Conservation (phyloP, 179 eudicot genomes). For the Monotropa hypopitys region DNA sequence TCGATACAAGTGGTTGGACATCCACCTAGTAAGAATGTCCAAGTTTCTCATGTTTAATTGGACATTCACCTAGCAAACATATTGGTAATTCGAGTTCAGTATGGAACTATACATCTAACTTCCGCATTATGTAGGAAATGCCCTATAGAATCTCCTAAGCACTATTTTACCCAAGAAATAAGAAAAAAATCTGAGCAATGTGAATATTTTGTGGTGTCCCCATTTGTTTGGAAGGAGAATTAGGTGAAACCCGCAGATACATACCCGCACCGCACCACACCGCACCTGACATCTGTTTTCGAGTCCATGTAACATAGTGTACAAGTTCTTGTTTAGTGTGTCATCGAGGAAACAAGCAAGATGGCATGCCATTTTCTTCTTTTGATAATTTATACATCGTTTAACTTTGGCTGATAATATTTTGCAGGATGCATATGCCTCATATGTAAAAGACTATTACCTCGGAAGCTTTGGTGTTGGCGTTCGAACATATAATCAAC, state of each 20-base stretch:
- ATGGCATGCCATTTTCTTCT: background rate
- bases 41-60: too few species aligned
- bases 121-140: too few species aligned
- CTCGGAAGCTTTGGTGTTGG: constrained; percentile 41
- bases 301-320: background rate
- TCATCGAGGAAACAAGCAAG: background rate
- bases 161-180: too few species aligned
- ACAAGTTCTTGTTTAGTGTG: background rate
- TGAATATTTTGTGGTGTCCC: background rate
- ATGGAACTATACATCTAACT: too few species aligned
- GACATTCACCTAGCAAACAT: too few species aligned
- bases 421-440: constrained; percentile 72
- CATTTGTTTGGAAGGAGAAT: background rate
- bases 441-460: constrained; percentile 55
- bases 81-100: too few species aligned
- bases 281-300: background rate
- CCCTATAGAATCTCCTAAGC: too few species aligned
- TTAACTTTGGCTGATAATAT: constrained; percentile 8
- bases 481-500: constrained; percentile 56
- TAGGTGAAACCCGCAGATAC: background rate
- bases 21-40: too few species aligned
- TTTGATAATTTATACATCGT: background rate
- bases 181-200: too few species aligned
- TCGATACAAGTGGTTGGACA: too few species aligned
- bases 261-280: background rate